Base-by-base conservation (phyloP, 768 basidiomycete genomes). In the Exsudoporus frostii region DNA sequence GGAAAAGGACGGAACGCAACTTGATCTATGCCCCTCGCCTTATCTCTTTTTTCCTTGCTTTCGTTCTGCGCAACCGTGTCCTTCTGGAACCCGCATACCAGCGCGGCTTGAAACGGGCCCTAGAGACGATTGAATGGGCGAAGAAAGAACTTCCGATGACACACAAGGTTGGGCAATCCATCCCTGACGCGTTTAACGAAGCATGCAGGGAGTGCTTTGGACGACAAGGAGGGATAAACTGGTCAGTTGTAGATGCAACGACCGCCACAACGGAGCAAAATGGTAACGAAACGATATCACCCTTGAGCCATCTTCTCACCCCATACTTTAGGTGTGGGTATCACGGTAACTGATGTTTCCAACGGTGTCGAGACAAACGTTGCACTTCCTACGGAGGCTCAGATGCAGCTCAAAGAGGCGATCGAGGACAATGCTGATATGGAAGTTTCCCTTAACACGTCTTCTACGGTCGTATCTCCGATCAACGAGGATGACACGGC, bases 21-120 rank as follows among this genome's bases (percentile, higher is more conserved):
- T 72, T 87, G 37, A 55, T 71, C 11, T 71, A 75, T 51, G 70
- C 76, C 2, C 86, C 87, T 3, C 78, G 74, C 25, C 71, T 89
- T 4, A 41, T 87, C 6, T 67, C 58, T 1, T 86, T 87, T 63
- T 90, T 86, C 66, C 50, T 88, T 30, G 65, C 76, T 14, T 89
- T 81, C 62, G 60, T 88, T n/a, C 29, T 86, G 15, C 78, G 82
- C 20, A 83, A 78, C 57, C 65, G 73, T 29, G 76, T 80, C 17
- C 71, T 89, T 40, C 75, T 74, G 0, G 84, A 86, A 56, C 52
- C 69, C 0, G 55, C 59, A 5, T 73, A 74, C 56, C 79, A 81
- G 51, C 73, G 73, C 1, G 73, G 69, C 7, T 69, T 86, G 40
- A 74, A 73, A 39, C 71, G 70, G 20, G 79, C 83, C 0, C 54